Conservation (phyloP, 331 rosid species). For the Quercus lobata region DNA sequence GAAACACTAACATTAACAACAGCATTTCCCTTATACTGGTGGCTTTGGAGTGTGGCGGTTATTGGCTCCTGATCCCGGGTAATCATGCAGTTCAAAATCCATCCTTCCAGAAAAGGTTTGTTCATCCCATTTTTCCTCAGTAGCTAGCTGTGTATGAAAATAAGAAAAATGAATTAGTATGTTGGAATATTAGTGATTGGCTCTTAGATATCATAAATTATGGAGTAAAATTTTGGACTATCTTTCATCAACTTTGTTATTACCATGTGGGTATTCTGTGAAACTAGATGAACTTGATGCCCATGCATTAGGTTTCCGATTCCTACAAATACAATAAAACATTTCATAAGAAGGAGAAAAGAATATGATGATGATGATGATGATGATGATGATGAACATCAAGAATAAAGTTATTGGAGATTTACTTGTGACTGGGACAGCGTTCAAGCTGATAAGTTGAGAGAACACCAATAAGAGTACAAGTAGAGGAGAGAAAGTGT, state of each 20-base stretch:
- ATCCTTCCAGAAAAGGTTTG: conserved; percentile 38
- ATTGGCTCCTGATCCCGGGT: conserved; percentile 78
- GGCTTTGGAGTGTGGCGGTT: conserved; percentile 89
- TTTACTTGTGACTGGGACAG: conserved; percentile 83
- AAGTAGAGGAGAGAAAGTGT: conserved; percentile 43
- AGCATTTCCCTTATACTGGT: conserved; percentile 36
- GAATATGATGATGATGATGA: not conserved
- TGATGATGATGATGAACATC: not conserved
- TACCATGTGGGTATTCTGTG: conserved; percentile 49
- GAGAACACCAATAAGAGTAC: conserved; percentile 51
- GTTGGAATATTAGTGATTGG: not conserved
- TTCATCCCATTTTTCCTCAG: conserved; percentile 28
- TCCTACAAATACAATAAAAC: conserved; percentile 40
- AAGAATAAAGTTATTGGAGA: not conserved
- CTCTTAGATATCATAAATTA: not conserved
- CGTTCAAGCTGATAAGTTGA: conserved; percentile 47
- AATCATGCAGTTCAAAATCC: conserved; percentile 74
- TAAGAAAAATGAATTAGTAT: not conserved
- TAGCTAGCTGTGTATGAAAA: conserved; percentile 31
- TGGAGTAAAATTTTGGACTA: not conserved
- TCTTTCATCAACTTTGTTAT: not conserved
- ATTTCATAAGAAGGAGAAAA: not conserved
- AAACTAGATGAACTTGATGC: conserved; percentile 23
- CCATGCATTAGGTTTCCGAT: conserved; percentile 48
- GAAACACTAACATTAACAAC: conserved; percentile 32